Base-by-base conservation (phyloP, 2,329 filamentous ascomycete genomes). In the Trichocomaceae sp. region DNA sequence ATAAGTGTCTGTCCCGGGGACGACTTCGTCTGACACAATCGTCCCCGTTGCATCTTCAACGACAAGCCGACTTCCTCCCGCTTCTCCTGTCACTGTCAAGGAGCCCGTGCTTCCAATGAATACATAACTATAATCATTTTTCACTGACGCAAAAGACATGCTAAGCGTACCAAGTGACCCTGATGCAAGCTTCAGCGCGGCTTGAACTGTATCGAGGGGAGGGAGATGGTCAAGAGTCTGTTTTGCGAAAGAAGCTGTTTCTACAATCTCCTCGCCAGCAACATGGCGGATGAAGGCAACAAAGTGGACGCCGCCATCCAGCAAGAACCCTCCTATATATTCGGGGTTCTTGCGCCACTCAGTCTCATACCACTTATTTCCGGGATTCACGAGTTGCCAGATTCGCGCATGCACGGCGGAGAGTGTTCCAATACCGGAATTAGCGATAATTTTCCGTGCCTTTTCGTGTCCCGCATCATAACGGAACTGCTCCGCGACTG, bases 301-400 rank as follows among this genome's bases (percentile, higher is more conserved):
- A 57, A 82, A 84, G 68, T 91, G 88, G 23, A 91, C 85, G 44
- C 88, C 87, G 13, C 82, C 86, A 64, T 91, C 87, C 2, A 91
- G 79, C 53, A 90, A 68, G 66, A 90, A 90, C 0, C 88, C 87
- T 53, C 87, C 88, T 69, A 90, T 86, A 65, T 88, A 81, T 51
- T 80, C 76, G 1, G 87, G 87, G 54, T 73, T 78, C 67, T 85
- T 85, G 53, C 88, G 82, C 50, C 87, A 82, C 10, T 70, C 62
- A 0, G 79, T 82, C 58, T 79, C 76, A 65, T 56, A 42, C 35
- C 44, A 47, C 56, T 57, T 48, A 54, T 57, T 57, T 17, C 52
- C 52, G 17, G 42, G 31, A 9, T 56, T 37, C n/a, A 59, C 48
- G 5, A 56, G 35, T 13, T 41, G 19, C 10, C 56, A 59, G 9